Base-by-base conservation (phyloP, 176 grass and related monocot species). In the Carex cristatella region DNA sequence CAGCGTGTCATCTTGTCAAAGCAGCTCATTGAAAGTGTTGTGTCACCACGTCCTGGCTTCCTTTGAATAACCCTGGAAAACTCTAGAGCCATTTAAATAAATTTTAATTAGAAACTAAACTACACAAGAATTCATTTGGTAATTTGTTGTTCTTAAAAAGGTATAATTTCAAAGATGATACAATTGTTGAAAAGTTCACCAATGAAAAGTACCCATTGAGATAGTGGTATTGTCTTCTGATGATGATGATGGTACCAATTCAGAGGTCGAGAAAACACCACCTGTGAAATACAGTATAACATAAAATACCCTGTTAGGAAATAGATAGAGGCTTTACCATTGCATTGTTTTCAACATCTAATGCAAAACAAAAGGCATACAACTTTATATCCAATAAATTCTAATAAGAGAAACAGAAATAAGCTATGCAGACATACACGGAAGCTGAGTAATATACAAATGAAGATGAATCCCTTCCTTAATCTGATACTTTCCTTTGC, bases 1-100 rank as follows among this genome's bases (percentile, higher is more conserved):
- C 94, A 94, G 0, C 90, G 89, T 59, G 81, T 94, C 70, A 97
- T 92, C 75, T 97, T 94, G 87, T 94, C 89, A 81, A 94, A 97
- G 72, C 92, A 97, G 62, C 92, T 97, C 90, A 92, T 87, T 16
- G 94, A 97, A 42, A 90, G n/a, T 83, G 94, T 94, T 77, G 89
- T 90, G 77, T 92, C 92, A 42, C 92, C 92, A 68, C 92, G 92
- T 2, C 94, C 90, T 0, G 94, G 94, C 44, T 94, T 97, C 90
- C 85, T 97, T 69, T 97, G 90, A 86, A 92, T 79, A 49, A 86
- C 80, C 42, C 85, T 60, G 57, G 80, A 80, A 40, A 73, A 42
- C 64, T 46, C 86, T 89, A 88, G 71, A 67, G 23, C 11, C 13
- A 80, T 54, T 60, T 58, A 56, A 3, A 32, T 7, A 10, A 4